These are phyloP conservation scores for Phialophora chinensis DNA, from an alignment of 2,329 filamentous ascomycete genomes.

Conservation along the genomic window DNA sequence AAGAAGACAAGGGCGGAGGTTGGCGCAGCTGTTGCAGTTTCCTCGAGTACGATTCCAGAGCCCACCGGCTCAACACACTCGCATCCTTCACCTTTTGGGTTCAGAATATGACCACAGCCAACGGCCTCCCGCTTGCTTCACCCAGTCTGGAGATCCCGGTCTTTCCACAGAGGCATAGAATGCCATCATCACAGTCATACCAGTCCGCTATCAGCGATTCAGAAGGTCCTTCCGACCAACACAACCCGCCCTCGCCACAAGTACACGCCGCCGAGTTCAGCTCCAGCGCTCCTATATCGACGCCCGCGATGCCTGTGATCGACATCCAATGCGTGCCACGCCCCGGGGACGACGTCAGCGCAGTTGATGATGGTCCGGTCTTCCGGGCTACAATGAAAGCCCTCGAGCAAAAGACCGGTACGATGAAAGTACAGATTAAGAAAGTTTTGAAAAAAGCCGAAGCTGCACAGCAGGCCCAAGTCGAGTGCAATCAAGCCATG, in stretches of 20 bases:
- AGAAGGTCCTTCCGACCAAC: slow-evolving; percentile 57
- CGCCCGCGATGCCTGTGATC: slow-evolving; percentile 66
- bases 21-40: slow-evolving; percentile 98
- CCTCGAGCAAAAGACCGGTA: slow-evolving; percentile 93
- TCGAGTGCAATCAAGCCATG: slow-evolving; percentile 84
- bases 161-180: slow-evolving; percentile 72
- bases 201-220: slow-evolving; percentile 79
- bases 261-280: slow-evolving; percentile 37
- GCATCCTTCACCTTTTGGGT: slow-evolving; percentile 97
- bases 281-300: slow-evolving; percentile 41
- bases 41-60: slow-evolving; percentile 93
- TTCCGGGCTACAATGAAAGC: slow-evolving; percentile 97
- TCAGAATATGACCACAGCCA: slow-evolving; percentile 63
- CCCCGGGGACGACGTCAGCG: slow-evolving; percentile 81
- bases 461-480: slow-evolving; percentile 78
- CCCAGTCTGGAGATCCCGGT: slow-evolving; percentile 75
- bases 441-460: slow-evolving; percentile 95
- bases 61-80: slow-evolving; percentile 84
- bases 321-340: slow-evolving; percentile 80
- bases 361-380: slow-evolving; percentile 88
- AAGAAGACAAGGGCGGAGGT: slow-evolving; percentile 83
- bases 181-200: slow-evolving; percentile 85
- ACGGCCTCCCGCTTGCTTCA: slow-evolving; percentile 68
- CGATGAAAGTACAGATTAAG: slow-evolving; percentile 93
- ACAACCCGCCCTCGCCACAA: slow-evolving; percentile 43